These are phyloP conservation scores for Neurospora sp. DNA, from an alignment of 495 filamentous ascomycete species.

Conservation along the genomic window DNA sequence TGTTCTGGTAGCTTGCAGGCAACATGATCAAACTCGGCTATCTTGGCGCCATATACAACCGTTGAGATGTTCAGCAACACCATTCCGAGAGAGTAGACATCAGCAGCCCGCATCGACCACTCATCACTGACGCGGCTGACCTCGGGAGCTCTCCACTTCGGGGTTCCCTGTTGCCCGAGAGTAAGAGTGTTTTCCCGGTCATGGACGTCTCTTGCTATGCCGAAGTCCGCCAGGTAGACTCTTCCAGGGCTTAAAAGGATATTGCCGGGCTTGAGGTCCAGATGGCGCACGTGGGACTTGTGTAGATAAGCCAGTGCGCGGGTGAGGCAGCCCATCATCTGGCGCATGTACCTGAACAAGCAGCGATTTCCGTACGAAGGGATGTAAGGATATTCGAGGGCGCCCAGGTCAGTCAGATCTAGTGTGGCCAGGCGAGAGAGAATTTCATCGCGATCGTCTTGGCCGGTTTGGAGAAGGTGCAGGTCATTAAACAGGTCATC, in stretches of 20 bases:
- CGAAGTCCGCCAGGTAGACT: conserved; percentile 36
- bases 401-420: conserved; percentile 20
- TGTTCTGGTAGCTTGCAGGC: conserved; percentile 16
- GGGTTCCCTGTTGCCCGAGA: conserved; percentile 21
- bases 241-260: conserved; percentile 28
- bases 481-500: conserved; percentile 28
- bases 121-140: conserved; percentile 16
- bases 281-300: conserved; percentile 28
- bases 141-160: conserved; percentile 30
- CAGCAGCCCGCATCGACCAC: conserved; percentile 27
- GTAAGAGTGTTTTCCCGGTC: conserved; percentile 26
- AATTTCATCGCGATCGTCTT: conserved; percentile 24
- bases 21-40: conserved; percentile 28
- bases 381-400: conserved; percentile 6
- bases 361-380: not conserved
- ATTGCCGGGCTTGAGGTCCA: conserved; percentile 34
- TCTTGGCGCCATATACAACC: conserved; percentile 16
- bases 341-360: conserved; percentile 19
- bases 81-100: conserved; percentile 29
- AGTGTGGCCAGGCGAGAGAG: conserved; percentile 18
- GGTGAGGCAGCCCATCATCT: conserved; percentile 28
- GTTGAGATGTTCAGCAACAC: conserved; percentile 27
- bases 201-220: conserved; percentile 29
- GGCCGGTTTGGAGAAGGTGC: conserved; percentile 18
- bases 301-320: conserved; percentile 33